Base-by-base conservation (phyloP, 768 basidiomycete genomes). In the Hortiboletus flavorubellus region DNA sequence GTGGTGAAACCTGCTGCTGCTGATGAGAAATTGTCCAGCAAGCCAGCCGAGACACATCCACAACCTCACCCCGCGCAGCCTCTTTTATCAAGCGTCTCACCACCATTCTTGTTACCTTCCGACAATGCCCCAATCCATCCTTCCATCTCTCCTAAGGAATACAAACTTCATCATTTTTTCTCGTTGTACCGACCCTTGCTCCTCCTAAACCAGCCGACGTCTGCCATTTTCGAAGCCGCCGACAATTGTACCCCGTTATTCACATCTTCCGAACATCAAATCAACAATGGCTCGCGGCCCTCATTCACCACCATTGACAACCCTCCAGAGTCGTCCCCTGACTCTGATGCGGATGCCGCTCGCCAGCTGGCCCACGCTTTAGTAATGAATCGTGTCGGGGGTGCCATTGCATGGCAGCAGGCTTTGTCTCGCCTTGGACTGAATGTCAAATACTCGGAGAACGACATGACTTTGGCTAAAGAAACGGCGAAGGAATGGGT, bases 131-230 rank as follows among this genome's bases (percentile, higher is more conserved):
- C 56, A 43, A 53, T 73, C 11, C 86, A 89, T 59, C 86, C 85
- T 1, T 61, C 79, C 26, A 63, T 91, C 52, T 82, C 78, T 51
- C 67, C 85, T 11, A 82, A 85, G 58, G 88, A 89, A 60, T 84
- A 88, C 71, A 87, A 85, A 64, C 78, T 91, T 11, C 89, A 92
- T 66, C 87, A 89, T 51, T 93, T 93, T 72, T 93, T 93, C 73
- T 82, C 91, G 3, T 75, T 91, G 33, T 85, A 93, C 63, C 81
- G 91, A 12, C 91, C 91, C 1, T 76, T 93, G 2, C 80, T 92
- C 21, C 80, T 89, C 37, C 76, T 92, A 41, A 73, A 79, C 30
- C 80, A 85, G 57, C 84, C 89, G 0, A 62, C 83, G 0, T 74
- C 82, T 9, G 72, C 84, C 53, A 75, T 91, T 53, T 80, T 81